phyloP scores from a whole-genome alignment of 805 yeast species.

The Wickerhamomyces strasburgensis region DNA sequence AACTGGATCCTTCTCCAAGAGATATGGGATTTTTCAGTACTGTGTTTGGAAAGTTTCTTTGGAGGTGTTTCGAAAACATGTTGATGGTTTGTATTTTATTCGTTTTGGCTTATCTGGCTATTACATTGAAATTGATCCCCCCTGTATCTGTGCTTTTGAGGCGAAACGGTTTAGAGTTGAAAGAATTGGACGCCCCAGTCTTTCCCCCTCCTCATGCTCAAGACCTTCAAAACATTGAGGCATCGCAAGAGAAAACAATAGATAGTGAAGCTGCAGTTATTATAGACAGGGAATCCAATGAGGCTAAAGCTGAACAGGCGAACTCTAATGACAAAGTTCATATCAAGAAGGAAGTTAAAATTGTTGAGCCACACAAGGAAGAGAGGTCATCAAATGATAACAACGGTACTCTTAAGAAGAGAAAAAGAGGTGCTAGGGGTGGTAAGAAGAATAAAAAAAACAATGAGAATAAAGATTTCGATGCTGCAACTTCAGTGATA shows the following conservation, averaged over 20 bases:
- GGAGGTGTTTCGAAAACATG: conserved; percentile 36
- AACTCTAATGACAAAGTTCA: conserved; percentile 8
- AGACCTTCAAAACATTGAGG: too few relatives aligned
- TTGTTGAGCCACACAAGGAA: conserved; percentile 25
- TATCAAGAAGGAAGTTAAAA: conserved; percentile 23
- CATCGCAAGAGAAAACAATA: too few relatives aligned
- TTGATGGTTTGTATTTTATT: conserved; percentile 29
- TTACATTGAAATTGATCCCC: conserved; percentile 29
- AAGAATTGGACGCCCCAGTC: too few relatives aligned
- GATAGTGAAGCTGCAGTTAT: too few relatives aligned
- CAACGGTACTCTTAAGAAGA: conserved; percentile 40
- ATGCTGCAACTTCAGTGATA: not conserved
- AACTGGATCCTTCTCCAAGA: conserved; percentile 24
- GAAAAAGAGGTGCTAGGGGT: conserved; percentile 85
- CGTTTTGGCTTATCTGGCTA: conserved; percentile 24
- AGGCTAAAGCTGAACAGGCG: conserved; percentile 12
- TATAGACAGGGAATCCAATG: too few relatives aligned
- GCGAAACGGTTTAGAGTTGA: conserved; percentile 29
- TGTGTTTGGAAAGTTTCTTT: conserved; percentile 27
- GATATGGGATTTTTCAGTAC: conserved; percentile 17
- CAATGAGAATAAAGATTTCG: conserved; percentile 2
- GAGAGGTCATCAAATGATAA: conserved; percentile 14
- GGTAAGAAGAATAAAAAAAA: conserved; percentile 53
- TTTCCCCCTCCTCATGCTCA: too few relatives aligned
- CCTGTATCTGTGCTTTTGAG: conserved; percentile 28